These are phyloP conservation scores for Vaccinium vitisidaea DNA, from an alignment of 148 eudicot genomes.

Conservation along the genomic window DNA sequence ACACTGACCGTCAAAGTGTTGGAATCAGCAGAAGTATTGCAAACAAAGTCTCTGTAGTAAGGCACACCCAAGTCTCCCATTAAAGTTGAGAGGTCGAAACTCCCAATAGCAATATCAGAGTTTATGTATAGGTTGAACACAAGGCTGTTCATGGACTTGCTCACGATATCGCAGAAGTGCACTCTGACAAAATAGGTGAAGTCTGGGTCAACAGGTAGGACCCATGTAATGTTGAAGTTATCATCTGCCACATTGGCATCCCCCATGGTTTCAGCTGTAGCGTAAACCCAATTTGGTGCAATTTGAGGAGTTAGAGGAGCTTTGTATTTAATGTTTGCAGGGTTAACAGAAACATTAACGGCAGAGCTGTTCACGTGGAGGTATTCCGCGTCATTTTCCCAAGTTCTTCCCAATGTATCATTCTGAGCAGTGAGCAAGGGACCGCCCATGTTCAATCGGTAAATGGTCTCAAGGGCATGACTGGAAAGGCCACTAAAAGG, in stretches of 20 bases:
- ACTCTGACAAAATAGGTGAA: conserved; percentile 69
- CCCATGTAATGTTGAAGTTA: conserved; percentile 95
- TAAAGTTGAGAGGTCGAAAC: conserved; percentile 62
- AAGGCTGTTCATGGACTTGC: conserved; percentile 60
- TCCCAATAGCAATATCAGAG: conserved; percentile 53
- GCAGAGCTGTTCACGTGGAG: conserved; percentile 91
- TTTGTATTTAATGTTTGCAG: conserved; percentile 57
- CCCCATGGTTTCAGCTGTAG: conserved; percentile 88
- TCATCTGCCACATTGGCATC: conserved; percentile 60
- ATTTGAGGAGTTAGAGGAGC: conserved; percentile 45
- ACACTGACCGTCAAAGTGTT: conserved; percentile 65
- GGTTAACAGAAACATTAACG: conserved; percentile 54
- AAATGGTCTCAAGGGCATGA: conserved; percentile 71
- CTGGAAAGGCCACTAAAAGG: conserved; percentile 58
- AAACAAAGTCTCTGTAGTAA: conserved; percentile 74
- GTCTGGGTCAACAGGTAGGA: conserved; percentile 65
- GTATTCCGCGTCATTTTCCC: conserved; percentile 78
- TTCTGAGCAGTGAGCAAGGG: conserved; percentile 77
- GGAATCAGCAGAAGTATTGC: conserved; percentile 48
- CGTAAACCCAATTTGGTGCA: conserved; percentile 87
- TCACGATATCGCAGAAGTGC: conserved; percentile 85
- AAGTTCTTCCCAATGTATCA: conserved; percentile 88
- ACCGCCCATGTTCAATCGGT: conserved; percentile 91
- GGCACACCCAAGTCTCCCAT: conserved; percentile 67
- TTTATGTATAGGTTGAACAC: conserved; percentile 85